Evolutionary conservation across 805 yeast species (phyloP), one percentile per base, ranked within the genome.

Genomic region (Pachysolen tannophilus): DNA sequence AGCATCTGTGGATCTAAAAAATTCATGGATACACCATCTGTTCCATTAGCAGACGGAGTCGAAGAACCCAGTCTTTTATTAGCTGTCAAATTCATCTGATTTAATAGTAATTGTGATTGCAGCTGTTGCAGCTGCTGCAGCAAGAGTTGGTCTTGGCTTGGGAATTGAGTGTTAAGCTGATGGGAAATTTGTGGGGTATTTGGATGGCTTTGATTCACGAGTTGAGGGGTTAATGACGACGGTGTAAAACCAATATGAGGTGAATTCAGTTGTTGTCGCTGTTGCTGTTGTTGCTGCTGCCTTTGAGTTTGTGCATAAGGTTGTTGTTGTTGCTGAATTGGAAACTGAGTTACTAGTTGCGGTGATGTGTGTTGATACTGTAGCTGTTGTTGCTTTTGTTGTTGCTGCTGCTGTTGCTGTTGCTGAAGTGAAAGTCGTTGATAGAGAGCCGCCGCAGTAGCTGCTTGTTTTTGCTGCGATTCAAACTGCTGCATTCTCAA

Each of bases 401-500:
- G 49, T 19, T 35, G 37, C 28, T 41, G 54, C 16, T 43, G 44
- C 21, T 44, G 55, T 20, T 47, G 53, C 36, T 48, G 54, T 28
- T 48, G 53, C 25, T 41, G 46, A 26, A 50, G 55, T 18, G 40
- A 34, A 41, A 9, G 40, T 36, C 10, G 52, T 50, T 6, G 45
- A 30, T 8, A 43, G 39, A 6, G 51, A 51, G 11, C 41, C 37
- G n/a, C 45, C 40, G 3, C 37, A 40, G 18, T 46, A 48, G 13
- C 35, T 41, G 21, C 26, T 23, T 11, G 5, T 23, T 23, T 5
- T 11, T 23, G 24, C 24, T 21, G 26, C 13, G 10, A 15, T 44
- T 44, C 47, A 8, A 52, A 41, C 31, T 51, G 57, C 37, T 52
- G 56, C 28, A 49, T 43, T 26, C 49, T 37, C 20, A 47, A 43